Conservation (phyloP, 352 stramenopile genomes). For the Pythium phragmitis region DNA sequence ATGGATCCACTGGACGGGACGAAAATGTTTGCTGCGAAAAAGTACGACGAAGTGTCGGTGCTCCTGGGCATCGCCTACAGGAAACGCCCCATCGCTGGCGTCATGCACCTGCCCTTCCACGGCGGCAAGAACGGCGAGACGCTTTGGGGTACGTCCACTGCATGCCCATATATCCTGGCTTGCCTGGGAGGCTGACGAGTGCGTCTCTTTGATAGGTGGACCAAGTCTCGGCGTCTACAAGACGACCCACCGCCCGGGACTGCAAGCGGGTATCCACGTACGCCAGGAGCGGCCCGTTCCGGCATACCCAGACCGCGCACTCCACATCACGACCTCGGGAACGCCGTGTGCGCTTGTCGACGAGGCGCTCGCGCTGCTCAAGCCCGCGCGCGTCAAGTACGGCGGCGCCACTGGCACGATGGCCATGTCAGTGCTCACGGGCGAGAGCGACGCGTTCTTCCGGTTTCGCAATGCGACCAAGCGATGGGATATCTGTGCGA, state of each 20-base stretch:
- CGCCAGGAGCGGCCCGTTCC: slow-evolving; percentile 18
- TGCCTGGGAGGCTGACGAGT: background rate
- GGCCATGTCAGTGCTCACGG: slow-evolving; percentile 62
- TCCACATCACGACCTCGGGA: slow-evolving; percentile 59
- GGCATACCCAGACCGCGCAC: slow-evolving; percentile 36
- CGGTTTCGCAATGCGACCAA: slow-evolving; percentile 68
- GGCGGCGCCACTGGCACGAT: slow-evolving; percentile 73
- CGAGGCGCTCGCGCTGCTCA: slow-evolving; percentile 36
- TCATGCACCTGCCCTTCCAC: slow-evolving; percentile 74
- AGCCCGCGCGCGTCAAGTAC: slow-evolving; percentile 36
- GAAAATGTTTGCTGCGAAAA: slow-evolving; percentile 72
- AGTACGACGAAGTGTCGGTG: slow-evolving; percentile 77
- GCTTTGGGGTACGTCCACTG: slow-evolving; percentile 52
- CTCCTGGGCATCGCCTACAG: slow-evolving; percentile 73
- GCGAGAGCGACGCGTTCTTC: slow-evolving; percentile 64
- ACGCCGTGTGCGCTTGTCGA: slow-evolving; percentile 55
- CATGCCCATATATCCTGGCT: slow-evolving; percentile 6
- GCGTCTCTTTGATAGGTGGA: slow-evolving; percentile 34
- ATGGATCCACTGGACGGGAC: slow-evolving; percentile 79
- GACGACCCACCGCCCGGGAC: slow-evolving; percentile 32
- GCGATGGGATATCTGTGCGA: slow-evolving; percentile 78
- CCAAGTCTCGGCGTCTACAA: slow-evolving; percentile 52
- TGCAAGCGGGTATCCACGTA: slow-evolving; percentile 33
- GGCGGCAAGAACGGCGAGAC: slow-evolving; percentile 47
- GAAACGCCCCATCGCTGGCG: slow-evolving; percentile 56